phyloP scores from a whole-genome alignment of 2,329 filamentous ascomycete species.

The Sclerotinia nivalis region DNA sequence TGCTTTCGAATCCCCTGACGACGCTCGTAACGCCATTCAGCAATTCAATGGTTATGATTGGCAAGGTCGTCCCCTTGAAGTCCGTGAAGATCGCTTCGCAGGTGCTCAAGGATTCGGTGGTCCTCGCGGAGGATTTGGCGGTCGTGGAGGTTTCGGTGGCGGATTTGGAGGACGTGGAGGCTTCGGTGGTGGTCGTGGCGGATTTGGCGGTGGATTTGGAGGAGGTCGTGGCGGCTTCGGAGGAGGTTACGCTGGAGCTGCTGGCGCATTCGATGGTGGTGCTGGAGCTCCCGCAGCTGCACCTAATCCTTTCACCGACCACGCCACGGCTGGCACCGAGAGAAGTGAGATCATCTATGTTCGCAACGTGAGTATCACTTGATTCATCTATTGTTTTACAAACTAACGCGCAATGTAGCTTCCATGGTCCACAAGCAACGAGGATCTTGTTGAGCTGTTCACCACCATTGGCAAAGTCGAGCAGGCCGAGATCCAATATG shows the following conservation, averaged over 20 bases:
- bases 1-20: slow-evolving; percentile 90
- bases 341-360: slow-evolving; percentile 86
- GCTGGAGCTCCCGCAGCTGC: slow-evolving; percentile 53
- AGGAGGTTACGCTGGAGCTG: slow-evolving; percentile 58
- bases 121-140: slow-evolving; percentile 48
- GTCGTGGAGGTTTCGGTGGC: slow-evolving; percentile 49
- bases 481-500: slow-evolving; percentile 98
- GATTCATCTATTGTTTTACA: neutral
- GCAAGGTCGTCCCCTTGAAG: slow-evolving; percentile 91
- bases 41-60: slow-evolving; percentile 99
- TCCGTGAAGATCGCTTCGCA: slow-evolving; percentile 94
- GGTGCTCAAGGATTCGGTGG: slow-evolving; percentile 52
- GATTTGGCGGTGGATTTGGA: slow-evolving; percentile 51
- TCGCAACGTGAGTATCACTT: slow-evolving; percentile 74
- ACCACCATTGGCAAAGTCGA: slow-evolving; percentile 97
- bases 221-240: slow-evolving; percentile 45
- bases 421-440: slow-evolving; percentile 98
- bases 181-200: slow-evolving; percentile 59
- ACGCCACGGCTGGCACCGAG: slow-evolving; percentile 82
- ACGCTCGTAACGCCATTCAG: slow-evolving; percentile 92
- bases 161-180: slow-evolving; percentile 59
- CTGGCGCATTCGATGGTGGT: slow-evolving; percentile 34
- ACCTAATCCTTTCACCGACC: slow-evolving; percentile 93
- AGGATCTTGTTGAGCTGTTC: slow-evolving; percentile 94
- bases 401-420: slow-evolving; percentile 59